Conservation (phyloP, 192 early-diverging fungal species). For the Ramicandelaber brevisporus region DNA sequence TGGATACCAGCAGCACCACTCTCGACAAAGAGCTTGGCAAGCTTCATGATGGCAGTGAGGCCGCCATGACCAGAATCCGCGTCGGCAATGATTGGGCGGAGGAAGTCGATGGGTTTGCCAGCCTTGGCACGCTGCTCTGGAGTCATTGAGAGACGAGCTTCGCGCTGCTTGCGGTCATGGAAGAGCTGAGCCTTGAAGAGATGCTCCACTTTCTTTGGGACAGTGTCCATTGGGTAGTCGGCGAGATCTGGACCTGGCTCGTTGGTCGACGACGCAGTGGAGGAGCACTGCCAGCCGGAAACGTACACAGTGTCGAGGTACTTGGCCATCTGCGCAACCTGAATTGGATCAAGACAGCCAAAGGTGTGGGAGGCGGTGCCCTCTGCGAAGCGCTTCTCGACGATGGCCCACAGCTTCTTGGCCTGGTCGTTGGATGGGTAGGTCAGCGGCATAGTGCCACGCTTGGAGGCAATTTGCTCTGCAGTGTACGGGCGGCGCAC, state of each 20-base stretch:
- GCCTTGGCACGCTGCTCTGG: constrained; percentile 34
- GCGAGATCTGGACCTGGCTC: constrained; percentile 96
- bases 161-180: constrained; percentile 91
- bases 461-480: constrained; percentile 66
- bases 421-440: constrained; percentile 71
- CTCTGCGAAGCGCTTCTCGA: constrained; percentile 49
- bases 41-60: constrained; percentile 91
- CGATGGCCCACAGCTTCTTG: constrained; percentile 74
- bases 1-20: constrained; percentile 90
- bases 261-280: constrained; percentile 80
- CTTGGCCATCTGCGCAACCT: constrained; percentile 89
- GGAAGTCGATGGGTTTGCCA: constrained; percentile 60
- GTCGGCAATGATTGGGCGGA: constrained; percentile 90
- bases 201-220: constrained; percentile 97
- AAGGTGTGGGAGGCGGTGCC: constrained; percentile 77
- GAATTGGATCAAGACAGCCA: constrained; percentile 82
- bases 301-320: constrained; percentile 94
- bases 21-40: constrained; percentile 94
- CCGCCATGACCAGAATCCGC: constrained; percentile 97
- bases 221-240: constrained; percentile 94
- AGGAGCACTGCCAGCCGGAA: constrained; percentile 94
- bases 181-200: constrained; percentile 91
- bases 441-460: constrained; percentile 42
- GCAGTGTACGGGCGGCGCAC: constrained; percentile 67
- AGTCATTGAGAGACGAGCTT: constrained; percentile 51